Percentiles rank a stretch among this genome's conserved stretches.
Evolutionary conservation across 176 grass and related monocot genomes (phyloP).

Genomic region (Zizania latifolia): DNA sequence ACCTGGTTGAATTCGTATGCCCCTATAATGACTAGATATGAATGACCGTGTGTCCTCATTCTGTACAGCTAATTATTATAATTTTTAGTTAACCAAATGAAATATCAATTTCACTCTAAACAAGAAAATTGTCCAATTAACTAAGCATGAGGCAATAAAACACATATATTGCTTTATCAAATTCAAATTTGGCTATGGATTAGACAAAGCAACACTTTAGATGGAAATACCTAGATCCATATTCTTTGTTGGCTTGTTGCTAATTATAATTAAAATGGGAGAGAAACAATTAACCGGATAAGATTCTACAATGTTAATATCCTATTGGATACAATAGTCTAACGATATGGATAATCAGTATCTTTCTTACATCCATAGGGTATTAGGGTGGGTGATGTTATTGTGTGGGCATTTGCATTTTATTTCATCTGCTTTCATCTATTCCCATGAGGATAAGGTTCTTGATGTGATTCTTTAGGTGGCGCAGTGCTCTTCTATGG

Average conservation of each 20-base stretch:
- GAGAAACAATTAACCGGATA: not conserved
- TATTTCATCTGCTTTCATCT: not conserved
- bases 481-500: constrained; percentile 93
- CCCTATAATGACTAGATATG: not conserved
- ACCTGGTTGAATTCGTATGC: not conserved
- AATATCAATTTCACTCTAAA: not conserved
- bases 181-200: not conserved
- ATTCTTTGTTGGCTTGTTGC: not conserved
- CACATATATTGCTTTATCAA: not conserved
- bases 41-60: not conserved
- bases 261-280: not conserved
- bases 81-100: not conserved
- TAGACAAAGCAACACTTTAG: not conserved
- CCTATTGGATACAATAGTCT: not conserved
- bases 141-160: not conserved
- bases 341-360: not conserved
- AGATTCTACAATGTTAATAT: not conserved
- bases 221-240: constrained; percentile 1
- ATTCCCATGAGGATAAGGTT: not conserved
- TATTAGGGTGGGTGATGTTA: not conserved
- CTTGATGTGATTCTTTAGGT: constrained; percentile 49
- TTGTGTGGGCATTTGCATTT: not conserved
- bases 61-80: not conserved
- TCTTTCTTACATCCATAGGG: not conserved
- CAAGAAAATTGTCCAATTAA: not conserved